A percentile compares a stretch with the other conserved stretches of the same genome.
These are phyloP conservation scores for Plectosphaerella sp. DNA, from an alignment of 2,329 filamentous ascomycete species.

Conservation along the genomic window DNA sequence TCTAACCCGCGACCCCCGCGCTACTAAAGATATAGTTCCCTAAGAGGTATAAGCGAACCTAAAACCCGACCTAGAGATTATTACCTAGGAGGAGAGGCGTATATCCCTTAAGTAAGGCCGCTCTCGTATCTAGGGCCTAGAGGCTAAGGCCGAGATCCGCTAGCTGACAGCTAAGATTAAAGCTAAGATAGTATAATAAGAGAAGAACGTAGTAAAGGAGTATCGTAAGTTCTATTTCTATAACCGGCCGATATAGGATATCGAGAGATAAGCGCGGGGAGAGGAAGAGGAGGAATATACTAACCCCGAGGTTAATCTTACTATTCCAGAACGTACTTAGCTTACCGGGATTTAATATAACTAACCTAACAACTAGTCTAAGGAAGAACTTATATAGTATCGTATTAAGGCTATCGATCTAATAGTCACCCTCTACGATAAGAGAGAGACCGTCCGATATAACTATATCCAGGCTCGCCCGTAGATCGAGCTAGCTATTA, in stretches of 20 bases:
- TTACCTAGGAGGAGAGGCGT: conserved; percentile 14
- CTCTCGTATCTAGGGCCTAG: conserved; percentile 15
- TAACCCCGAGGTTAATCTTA: conserved; percentile 12
- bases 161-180: conserved; percentile 16
- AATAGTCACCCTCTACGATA: conserved; percentile 15
- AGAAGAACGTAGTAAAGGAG: conserved; percentile 4
- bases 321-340: conserved; percentile 12
- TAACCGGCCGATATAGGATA: conserved; percentile 19
- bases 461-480: neutral
- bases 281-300: conserved; percentile 16
- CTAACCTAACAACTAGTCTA: conserved; percentile 8
- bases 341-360: conserved; percentile 14
- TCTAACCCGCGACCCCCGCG: conserved; percentile 19
- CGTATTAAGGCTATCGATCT: conserved; percentile 13
- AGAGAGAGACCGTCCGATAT: conserved; percentile 15
- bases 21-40: conserved; percentile 21
- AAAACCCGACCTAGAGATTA: conserved; percentile 19
- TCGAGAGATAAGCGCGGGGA: conserved; percentile 16
- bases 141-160: conserved; percentile 18
- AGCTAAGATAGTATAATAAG: conserved; percentile 13
- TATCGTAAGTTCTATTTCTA: conserved; percentile 24
- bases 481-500: neutral
- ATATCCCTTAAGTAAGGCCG: conserved; percentile 18
- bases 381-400: conserved; percentile 9
- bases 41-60: conserved; percentile 19